Conservation (phyloP, 768 basidiomycete species). For the Galerina sulciceps region DNA sequence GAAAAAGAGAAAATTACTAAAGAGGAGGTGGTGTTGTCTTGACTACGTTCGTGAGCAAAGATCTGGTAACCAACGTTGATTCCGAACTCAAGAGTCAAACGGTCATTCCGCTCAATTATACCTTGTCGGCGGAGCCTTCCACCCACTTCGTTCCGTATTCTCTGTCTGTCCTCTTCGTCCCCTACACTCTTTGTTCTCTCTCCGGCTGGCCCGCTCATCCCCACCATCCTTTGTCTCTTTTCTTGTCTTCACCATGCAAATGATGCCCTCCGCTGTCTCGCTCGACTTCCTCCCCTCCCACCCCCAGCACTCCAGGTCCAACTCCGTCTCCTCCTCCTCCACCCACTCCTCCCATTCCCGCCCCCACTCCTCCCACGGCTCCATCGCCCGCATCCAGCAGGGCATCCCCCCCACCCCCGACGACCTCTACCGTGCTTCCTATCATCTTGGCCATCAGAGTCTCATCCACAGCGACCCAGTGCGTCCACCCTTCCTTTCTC, state of each 20-base stretch:
- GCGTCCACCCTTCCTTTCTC: constrained; percentile 27
- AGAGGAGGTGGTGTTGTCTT: constrained; percentile 41
- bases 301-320: constrained; percentile 74
- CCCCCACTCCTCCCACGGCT: constrained; percentile 79
- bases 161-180: constrained; percentile 21
- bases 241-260: constrained; percentile 56
- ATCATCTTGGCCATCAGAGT: constrained; percentile 56
- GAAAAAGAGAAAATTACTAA: constrained; percentile 18
- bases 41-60: constrained; percentile 34
- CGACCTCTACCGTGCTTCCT: constrained; percentile 73
- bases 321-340: constrained; percentile 77
- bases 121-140: constrained; percentile 35
- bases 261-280: constrained; percentile 67
- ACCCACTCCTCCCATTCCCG: constrained; percentile 75
- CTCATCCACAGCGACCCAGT: constrained; percentile 50
- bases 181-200: constrained; percentile 29
- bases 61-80: constrained; percentile 41
- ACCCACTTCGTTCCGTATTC: constrained; percentile 31
- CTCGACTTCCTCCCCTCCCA: constrained; percentile 73
- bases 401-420: constrained; percentile 57
- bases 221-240: constrained; percentile 29
- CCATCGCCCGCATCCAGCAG: constrained; percentile 55
- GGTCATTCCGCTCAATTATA: constrained; percentile 39
- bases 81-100: constrained; percentile 30
- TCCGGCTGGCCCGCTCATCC: constrained; percentile 64